Evolutionary conservation across 306 rosid genomes (phyloP).

Genomic region (Hippophae rhamnoides): DNA sequence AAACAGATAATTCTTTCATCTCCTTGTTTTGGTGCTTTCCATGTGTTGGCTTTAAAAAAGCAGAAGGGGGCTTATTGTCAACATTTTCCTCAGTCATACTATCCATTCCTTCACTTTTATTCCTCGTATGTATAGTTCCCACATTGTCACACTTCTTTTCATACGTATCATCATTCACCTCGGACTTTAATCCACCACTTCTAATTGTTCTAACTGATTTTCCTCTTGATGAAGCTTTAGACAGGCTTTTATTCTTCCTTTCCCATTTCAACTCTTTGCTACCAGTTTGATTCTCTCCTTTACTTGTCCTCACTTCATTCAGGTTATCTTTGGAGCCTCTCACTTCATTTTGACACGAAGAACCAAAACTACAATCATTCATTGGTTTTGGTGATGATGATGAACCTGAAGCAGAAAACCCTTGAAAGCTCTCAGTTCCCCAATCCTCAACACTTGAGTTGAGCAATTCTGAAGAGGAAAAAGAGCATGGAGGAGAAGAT

Average conservation of each 20-base stretch:
- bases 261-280: conserved; percentile 30
- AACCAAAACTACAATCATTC: conserved; percentile 23
- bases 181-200: conserved; percentile 28
- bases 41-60: conserved; percentile 26
- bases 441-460: conserved; percentile 1
- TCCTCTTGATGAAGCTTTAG: conserved; percentile 47
- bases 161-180: conserved; percentile 22
- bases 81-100: conserved; percentile 17
- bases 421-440: conserved; percentile 15
- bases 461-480: conserved; percentile 20
- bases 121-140: conserved; percentile 37
- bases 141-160: conserved; percentile 27
- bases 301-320: conserved; percentile 26
- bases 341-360: conserved; percentile 24
- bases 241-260: conserved; percentile 21
- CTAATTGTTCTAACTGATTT: conserved; percentile 85
- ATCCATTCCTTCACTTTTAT: conserved; percentile 29
- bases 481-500: conserved; percentile 18
- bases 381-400: conserved; percentile 5
- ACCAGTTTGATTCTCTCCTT: conserved; percentile 20
- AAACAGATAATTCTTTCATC: conserved; percentile 20
- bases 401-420: conserved; percentile 29
- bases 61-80: conserved; percentile 12
- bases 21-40: conserved; percentile 19
- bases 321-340: conserved; percentile 21